Percentiles rank a stretch among this genome's conserved stretches.
phyloP scores from a whole-genome alignment of 2,329 filamentous ascomycete genomes.

The Sporothrix euskadiensis region DNA sequence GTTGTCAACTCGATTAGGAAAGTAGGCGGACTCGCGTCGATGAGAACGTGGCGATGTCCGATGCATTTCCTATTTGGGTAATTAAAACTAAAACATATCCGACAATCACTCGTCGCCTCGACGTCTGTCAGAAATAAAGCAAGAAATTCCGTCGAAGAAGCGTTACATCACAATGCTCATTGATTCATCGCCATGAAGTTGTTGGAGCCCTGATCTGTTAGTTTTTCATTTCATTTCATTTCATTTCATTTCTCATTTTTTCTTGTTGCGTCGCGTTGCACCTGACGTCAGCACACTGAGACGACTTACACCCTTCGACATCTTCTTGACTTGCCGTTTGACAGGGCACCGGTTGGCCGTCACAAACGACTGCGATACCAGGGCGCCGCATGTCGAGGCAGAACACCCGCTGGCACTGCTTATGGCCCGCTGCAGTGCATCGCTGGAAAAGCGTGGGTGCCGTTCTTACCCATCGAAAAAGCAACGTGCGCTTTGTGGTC shows the following conservation, averaged over 20 bases:
- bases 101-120: background rate
- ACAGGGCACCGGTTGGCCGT: background rate
- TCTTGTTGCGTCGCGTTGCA: too few species aligned
- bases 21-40: background rate
- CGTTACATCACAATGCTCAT: background rate
- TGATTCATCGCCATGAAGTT: background rate
- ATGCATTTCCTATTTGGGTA: background rate
- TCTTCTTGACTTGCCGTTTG: background rate
- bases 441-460: background rate
- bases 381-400: background rate
- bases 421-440: conserved; percentile 11
- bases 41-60: background rate
- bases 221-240: background rate
- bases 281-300: background rate
- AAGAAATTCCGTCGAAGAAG: too few species aligned
- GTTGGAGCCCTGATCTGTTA: background rate
- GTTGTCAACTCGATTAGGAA: background rate
- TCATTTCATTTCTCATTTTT: background rate
- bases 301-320: background rate
- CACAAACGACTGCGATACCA: conserved; percentile 1
- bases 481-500: background rate
- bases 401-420: background rate
- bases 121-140: background rate
- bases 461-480: background rate
- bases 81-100: background rate